These are phyloP conservation scores for Fusarium pseudonygamai DNA, from an alignment of 2,329 filamentous ascomycete genomes.

Conservation along the genomic window DNA sequence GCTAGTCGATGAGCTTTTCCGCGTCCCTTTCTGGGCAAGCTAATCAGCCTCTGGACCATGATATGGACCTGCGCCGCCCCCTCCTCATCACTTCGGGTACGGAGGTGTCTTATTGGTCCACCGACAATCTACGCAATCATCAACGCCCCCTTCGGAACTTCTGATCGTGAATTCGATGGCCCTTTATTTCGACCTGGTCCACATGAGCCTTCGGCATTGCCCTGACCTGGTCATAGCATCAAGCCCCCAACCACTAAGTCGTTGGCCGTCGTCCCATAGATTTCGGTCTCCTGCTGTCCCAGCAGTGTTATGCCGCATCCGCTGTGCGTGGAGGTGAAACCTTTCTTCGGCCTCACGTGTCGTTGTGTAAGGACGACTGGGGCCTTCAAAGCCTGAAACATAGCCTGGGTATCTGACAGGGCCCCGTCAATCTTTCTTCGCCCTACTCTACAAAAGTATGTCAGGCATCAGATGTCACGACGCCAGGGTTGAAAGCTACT, in stretches of 20 bases:
- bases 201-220: constrained; percentile 26
- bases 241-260: constrained; percentile 17
- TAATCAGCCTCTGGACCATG: constrained; percentile 26
- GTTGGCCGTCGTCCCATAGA: constrained; percentile 27
- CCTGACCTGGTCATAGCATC: constrained; percentile 23
- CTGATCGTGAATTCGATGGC: constrained; percentile 32
- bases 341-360: constrained; percentile 42
- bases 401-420: constrained; percentile 35
- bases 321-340: constrained; percentile 42
- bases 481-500: constrained; percentile 35
- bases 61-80: constrained; percentile 32
- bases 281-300: constrained; percentile 26
- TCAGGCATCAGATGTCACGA: constrained; percentile 28
- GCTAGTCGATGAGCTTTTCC: constrained; percentile 30
- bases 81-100: constrained; percentile 44
- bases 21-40: constrained; percentile 20
- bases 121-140: constrained; percentile 31
- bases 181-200: constrained; percentile 31
- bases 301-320: constrained; percentile 40
- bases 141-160: constrained; percentile 33
- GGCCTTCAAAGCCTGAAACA: constrained; percentile 40
- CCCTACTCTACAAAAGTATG: constrained; percentile 23
- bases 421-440: constrained; percentile 32
- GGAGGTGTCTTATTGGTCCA: constrained; percentile 42
- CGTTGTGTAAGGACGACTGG: constrained; percentile 36